Evolutionary conservation across 164 flowering plant genomes (phyloP), one percentile per base, ranked within the genome.

Genomic region (Nymphaea colorata): DNA sequence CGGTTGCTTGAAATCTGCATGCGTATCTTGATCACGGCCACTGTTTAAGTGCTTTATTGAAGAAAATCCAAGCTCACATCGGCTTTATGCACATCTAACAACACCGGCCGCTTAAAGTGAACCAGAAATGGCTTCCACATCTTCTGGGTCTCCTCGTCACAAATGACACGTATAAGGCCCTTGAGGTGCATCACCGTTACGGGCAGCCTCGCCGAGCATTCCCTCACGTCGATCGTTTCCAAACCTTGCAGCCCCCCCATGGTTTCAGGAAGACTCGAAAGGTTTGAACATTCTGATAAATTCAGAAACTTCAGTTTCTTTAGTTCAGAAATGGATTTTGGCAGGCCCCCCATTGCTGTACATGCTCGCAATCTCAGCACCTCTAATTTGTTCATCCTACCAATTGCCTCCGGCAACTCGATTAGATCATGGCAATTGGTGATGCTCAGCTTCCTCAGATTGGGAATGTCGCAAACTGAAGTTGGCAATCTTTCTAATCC

Each of bases 171-270:
- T 4, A 73, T 70, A 60, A 88, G 77, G 2, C 83, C 79, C 64
- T 68, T 61, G 72, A 88, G 66, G 0, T 67, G 68, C 2, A 53
- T 68, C 14, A 70, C 76, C 3, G 92, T 83, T 4, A 60, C 65
- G 0, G 97, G 97, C 51, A 88, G 73, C 62, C 59, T 64, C 68
- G 62, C 78, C 0, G 77, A 71, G 62, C 97, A 91, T 67, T 86
- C 91, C 66, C 91, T 80, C 94, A 91, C 88, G 75, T 88, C 91
- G 4, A 91, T 85, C 82, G 87, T 88, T 76, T 88, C 88, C 70
- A 91, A 73, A 42, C 76, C 78, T 5, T 4, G 44, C 43, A 88
- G 67, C 25, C 71, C 63, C 11, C 85, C 88, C 14, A 88, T 75
- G 17, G 68, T 72, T 6, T 85, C 82, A n/a, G 94, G 94, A 43